These are phyloP conservation scores for Xylaria sp. DNA, from an alignment of 2,329 filamentous ascomycete genomes.

Conservation along the genomic window DNA sequence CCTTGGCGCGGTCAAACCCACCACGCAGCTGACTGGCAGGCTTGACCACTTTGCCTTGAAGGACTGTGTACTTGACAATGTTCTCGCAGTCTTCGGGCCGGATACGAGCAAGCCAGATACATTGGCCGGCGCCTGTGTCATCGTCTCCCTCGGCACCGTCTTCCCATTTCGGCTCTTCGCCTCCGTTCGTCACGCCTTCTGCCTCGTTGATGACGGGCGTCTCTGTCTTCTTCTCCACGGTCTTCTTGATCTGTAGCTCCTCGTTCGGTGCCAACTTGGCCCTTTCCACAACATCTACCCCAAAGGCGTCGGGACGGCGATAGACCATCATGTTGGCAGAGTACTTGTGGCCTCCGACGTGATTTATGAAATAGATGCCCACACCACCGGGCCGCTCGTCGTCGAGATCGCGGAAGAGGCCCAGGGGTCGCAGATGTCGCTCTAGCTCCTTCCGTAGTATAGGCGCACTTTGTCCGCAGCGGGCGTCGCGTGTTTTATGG, in stretches of 20 bases:
- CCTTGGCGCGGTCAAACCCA: conserved; percentile 84
- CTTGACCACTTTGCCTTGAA: conserved; percentile 95
- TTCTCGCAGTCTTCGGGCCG: conserved; percentile 91
- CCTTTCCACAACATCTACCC: conserved; percentile 53
- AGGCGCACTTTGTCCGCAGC: conserved; percentile 92
- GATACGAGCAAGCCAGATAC: conserved; percentile 90
- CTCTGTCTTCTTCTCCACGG: conserved; percentile 36
- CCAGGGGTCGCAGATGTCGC: conserved; percentile 82
- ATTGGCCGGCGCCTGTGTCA: conserved; percentile 74
- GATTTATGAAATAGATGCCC: conserved; percentile 94
- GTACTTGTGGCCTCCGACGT: conserved; percentile 97
- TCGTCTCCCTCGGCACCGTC: conserved; percentile 40
- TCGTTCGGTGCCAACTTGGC: conserved; percentile 45
- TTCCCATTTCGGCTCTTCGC: conserved; percentile 11
- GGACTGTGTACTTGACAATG: conserved; percentile 83
- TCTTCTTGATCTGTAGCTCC: conserved; percentile 44
- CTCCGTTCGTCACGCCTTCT: conserved; percentile 43
- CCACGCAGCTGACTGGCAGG: conserved; percentile 83
- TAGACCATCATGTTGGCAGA: conserved; percentile 95
- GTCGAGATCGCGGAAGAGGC: conserved; percentile 83
- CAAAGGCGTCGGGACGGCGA: conserved; percentile 66
- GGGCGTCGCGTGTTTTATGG: conserved; percentile 90
- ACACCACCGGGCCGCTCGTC: conserved; percentile 91
- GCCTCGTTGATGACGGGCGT: conserved; percentile 36
- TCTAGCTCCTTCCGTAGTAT: conserved; percentile 88